These are phyloP conservation scores for Daldinia concentrica DNA, from an alignment of 495 filamentous ascomycete genomes.

Conservation along the genomic window DNA sequence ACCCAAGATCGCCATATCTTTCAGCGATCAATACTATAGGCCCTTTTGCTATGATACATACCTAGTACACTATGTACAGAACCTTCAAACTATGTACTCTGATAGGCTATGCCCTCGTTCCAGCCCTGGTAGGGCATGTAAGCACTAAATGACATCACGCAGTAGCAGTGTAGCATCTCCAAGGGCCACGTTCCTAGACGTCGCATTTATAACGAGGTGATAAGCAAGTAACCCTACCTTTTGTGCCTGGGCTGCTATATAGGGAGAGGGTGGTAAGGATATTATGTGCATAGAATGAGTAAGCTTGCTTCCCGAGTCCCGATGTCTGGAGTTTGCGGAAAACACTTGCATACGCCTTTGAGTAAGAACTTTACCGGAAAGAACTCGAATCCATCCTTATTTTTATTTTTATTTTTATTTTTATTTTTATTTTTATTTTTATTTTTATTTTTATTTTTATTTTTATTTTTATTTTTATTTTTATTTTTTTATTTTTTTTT, in stretches of 20 bases:
- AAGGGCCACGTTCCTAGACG: neutral
- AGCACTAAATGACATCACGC: constrained; percentile 30
- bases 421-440: too few species aligned
- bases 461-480: too few species aligned
- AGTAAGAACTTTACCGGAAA: neutral
- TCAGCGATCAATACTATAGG: neutral
- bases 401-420: too few species aligned
- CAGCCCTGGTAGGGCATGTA: constrained; percentile 15
- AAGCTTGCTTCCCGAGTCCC: neutral
- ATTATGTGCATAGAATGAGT: too few species aligned
- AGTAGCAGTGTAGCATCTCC: neutral
- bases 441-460: too few species aligned
- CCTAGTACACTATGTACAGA: too few species aligned
- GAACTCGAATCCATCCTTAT: neutral
- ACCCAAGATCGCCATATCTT: neutral
- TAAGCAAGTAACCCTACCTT: neutral
- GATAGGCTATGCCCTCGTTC: constrained; percentile 12
- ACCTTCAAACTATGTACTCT: neutral
- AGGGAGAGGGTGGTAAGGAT: neutral
- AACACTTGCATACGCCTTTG: neutral
- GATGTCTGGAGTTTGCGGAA: neutral
- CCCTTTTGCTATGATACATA: neutral
- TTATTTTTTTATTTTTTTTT: too few species aligned
- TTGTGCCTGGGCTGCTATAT: neutral
- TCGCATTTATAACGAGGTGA: neutral